These are phyloP conservation scores for Peronospora farinosa DNA, from an alignment of 352 stramenopile genomes.

Conservation along the genomic window DNA sequence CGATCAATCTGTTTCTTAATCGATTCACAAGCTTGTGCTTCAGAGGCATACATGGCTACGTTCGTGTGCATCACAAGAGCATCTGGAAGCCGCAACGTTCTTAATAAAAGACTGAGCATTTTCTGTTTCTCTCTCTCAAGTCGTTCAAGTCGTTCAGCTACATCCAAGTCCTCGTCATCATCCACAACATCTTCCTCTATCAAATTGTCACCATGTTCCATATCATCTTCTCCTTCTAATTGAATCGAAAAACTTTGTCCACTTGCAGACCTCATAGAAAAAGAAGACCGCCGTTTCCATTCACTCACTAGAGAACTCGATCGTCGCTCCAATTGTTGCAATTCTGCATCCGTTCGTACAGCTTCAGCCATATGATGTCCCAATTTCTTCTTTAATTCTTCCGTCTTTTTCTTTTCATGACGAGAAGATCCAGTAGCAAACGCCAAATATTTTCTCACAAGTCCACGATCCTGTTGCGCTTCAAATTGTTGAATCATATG, in stretches of 20 bases:
- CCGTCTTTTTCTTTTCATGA: conserved; percentile 29
- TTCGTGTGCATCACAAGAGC: conserved; percentile 60
- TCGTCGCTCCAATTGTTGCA: conserved; percentile 49
- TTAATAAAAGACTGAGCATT: conserved; percentile 42
- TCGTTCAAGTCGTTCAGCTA: conserved; percentile 34
- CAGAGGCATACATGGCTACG: conserved; percentile 65
- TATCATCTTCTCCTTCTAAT: conserved; percentile 19
- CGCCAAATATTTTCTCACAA: conserved; percentile 43
- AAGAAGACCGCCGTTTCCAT: conserved; percentile 36
- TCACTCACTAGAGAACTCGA: conserved; percentile 46
- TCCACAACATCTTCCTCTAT: conserved; percentile 13
- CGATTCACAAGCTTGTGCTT: conserved; percentile 59
- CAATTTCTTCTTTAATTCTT: conserved; percentile 53
- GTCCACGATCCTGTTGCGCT: conserved; percentile 42
- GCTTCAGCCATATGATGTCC: conserved; percentile 49
- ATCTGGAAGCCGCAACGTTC: conserved; percentile 43
- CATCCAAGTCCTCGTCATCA: conserved; percentile 22
- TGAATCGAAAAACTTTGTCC: conserved; percentile 12
- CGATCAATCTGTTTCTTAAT: conserved; percentile 68
- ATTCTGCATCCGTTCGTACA: conserved; percentile 42
- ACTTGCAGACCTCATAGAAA: conserved; percentile 18
- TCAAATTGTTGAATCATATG: conserved; percentile 65
- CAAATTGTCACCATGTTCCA: conserved; percentile 12
- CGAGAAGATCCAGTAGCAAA: conserved; percentile 36
- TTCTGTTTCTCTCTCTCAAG: conserved; percentile 59